Percentiles rank a stretch among this genome's conserved stretches.
Conservation (phyloP, 495 filamentous ascomycete genomes). For the Penicillium paxilli region DNA sequence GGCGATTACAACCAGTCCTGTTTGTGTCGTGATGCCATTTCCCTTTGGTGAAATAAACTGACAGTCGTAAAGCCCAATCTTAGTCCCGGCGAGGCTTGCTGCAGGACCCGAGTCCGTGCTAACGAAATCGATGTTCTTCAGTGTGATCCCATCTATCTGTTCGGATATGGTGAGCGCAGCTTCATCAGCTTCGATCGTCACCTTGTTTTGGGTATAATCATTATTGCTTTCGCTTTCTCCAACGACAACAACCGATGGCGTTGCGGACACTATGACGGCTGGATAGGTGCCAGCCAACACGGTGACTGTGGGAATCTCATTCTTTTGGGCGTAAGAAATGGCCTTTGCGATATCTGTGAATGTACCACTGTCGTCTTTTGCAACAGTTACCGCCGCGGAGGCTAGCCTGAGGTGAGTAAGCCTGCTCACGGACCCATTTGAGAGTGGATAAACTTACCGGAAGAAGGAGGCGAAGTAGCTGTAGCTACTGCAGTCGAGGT, state of each 20-base stretch:
- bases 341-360: constrained; percentile 14
- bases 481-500: background rate
- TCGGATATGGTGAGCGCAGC: constrained; percentile 4
- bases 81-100: background rate
- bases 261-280: constrained; percentile 15
- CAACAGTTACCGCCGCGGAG: constrained; percentile 6
- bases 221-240: constrained; percentile 1
- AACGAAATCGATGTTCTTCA: constrained; percentile 15
- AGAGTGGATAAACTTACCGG: background rate
- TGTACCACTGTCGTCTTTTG: constrained; percentile 7
- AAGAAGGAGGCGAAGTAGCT: background rate
- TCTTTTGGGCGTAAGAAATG: constrained; percentile 11
- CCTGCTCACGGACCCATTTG: background rate
- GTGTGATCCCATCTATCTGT: constrained; percentile 3
- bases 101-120: constrained; percentile 2
- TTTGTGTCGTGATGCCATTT: background rate
- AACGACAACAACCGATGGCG: constrained; percentile 5
- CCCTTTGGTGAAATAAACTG: constrained; percentile 9
- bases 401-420: background rate
- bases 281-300: constrained; percentile 13
- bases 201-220: constrained; percentile 10
- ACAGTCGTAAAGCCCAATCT: constrained; percentile 10
- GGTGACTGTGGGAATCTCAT: constrained; percentile 12
- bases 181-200: background rate
- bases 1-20: constrained; percentile 7